Percentiles rank a stretch among this genome's conserved stretches.
These are phyloP conservation scores for Trichoderma asperelloides DNA, from an alignment of 495 filamentous ascomycete species.

Conservation along the genomic window DNA sequence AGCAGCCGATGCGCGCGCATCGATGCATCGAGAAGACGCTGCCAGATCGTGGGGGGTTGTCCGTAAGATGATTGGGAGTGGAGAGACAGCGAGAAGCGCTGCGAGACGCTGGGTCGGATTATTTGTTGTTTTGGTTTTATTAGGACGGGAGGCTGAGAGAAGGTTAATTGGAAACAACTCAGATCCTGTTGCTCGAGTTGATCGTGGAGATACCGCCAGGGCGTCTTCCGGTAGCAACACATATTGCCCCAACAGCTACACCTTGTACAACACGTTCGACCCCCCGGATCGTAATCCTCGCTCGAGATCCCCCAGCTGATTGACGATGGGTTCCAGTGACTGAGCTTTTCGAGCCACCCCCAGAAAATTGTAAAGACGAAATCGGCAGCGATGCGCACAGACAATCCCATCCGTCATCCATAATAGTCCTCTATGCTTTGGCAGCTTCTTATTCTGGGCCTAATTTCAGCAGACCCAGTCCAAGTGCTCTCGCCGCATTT, in stretches of 20 bases:
- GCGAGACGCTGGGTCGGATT: neutral
- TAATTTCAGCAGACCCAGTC: neutral
- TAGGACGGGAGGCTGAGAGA: neutral
- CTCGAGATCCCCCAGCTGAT: neutral
- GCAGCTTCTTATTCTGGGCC: neutral
- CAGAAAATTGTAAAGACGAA: neutral
- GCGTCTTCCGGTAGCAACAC: neutral
- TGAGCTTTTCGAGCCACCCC: neutral
- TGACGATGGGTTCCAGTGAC: neutral
- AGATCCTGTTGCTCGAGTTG: neutral
- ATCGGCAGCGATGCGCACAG: neutral
- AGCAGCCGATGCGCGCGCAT: conserved; percentile 4
- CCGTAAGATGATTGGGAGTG: neutral
- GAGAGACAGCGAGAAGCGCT: neutral
- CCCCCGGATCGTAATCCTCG: neutral
- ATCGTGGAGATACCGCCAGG: neutral
- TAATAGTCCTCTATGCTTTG: neutral
- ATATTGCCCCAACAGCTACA: neutral
- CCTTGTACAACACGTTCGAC: neutral
- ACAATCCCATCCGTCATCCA: too few relatives aligned
- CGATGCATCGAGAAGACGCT: neutral
- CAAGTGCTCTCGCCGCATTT: neutral
- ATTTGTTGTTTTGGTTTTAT: neutral
- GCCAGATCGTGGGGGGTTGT: neutral
- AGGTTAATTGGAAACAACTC: neutral